Base-by-base conservation (phyloP, 2,329 filamentous ascomycete genomes). In the Monilinia laxa region DNA sequence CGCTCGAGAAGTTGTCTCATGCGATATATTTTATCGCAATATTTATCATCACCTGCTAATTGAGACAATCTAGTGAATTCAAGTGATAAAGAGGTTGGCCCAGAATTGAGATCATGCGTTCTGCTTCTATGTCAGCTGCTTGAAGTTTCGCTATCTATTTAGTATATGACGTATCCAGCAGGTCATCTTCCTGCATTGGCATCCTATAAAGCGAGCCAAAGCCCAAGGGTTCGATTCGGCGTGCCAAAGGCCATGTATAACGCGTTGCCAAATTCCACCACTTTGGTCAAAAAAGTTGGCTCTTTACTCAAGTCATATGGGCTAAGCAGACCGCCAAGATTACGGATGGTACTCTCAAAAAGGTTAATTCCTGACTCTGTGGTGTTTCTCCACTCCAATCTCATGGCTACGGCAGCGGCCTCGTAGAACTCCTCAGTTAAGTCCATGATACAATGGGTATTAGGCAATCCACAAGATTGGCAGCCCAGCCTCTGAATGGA, bases 401-500 rank as follows among this genome's bases (percentile, higher is more conserved):
- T 20, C n/a, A 52, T 47, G 35, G 85, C 57, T 84, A 81, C 56
- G 91, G 91, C 92, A 16, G 71, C 56, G 3, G 72, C 71, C 25
- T 68, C 64, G 64, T 91, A 85, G 74, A 96, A 96, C 72, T 95
- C 91, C 0, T 89, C 82, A 72, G 85, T 85, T 77, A 96, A 74
- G 40, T 85, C 90, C 84, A 94, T 92, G 71, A 96, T 93, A 89
- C 90, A 95, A 3, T 95, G 81, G 0, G 91, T 92, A 74, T 95
- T 92, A 93, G 79, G 1, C 86, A 82, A 79, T 96, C 92, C 4
- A 96, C 90, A 68, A 96, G 76, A 0, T 92, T 94, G 12, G 92
- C 92, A 14, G 90, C 90, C 92, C 92, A 96, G 54, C 90, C 91
- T 74, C 92, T 93, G 77, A 97, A 97, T 0, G 92, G 90, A 75